These are phyloP conservation scores for Prunus kanzakura DNA, from an alignment of 306 rosid genomes.

Conservation along the genomic window DNA sequence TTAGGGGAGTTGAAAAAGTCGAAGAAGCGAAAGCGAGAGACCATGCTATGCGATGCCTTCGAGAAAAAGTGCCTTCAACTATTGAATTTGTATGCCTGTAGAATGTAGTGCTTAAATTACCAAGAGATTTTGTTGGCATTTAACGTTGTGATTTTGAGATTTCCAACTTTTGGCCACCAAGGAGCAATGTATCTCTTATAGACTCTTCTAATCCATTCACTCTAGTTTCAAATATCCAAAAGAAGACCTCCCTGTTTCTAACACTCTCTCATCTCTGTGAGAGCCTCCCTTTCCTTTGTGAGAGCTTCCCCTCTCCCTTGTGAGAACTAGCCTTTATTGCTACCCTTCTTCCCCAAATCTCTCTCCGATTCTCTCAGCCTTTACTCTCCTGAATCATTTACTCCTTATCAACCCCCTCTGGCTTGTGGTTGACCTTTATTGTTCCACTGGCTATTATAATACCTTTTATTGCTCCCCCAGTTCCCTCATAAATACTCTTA, in stretches of 20 bases:
- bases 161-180: not conserved
- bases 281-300: too few relatives aligned
- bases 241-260: not conserved
- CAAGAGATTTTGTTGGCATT: not conserved
- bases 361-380: too few relatives aligned
- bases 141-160: not conserved
- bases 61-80: not conserved
- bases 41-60: not conserved
- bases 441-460: too few relatives aligned
- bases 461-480: too few relatives aligned
- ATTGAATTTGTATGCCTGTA: not conserved
- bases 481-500: too few relatives aligned
- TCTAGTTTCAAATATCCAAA: not conserved
- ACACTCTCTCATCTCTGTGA: too few relatives aligned
- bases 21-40: not conserved
- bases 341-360: too few relatives aligned
- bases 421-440: too few relatives aligned
- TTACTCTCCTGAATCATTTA: too few relatives aligned
- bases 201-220: not conserved
- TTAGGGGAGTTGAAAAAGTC: not conserved
- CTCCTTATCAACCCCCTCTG: too few relatives aligned
- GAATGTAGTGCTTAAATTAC: not conserved
- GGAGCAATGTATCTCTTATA: not conserved
- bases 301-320: too few relatives aligned
- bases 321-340: too few relatives aligned